phyloP scores from a whole-genome alignment of 148 eudicot species.

The Amaranthus cruentus region DNA sequence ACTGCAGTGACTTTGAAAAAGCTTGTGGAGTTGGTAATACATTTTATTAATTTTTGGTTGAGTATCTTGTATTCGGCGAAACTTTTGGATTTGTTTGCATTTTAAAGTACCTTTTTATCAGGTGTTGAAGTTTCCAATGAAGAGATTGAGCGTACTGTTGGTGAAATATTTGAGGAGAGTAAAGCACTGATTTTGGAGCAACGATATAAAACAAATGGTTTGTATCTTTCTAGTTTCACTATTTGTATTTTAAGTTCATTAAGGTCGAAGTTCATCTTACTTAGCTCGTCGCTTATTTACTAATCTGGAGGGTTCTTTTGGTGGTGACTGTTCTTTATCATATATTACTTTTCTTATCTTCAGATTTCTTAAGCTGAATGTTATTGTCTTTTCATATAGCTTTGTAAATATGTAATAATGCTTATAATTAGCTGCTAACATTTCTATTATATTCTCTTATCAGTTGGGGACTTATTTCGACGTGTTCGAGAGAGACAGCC shows the following conservation, averaged over 20 bases:
- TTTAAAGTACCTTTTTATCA: conserved; percentile 17
- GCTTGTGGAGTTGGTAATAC: conserved; percentile 93
- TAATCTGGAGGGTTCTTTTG: too few relatives aligned
- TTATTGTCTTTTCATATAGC: neutral
- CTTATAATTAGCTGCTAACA: conserved; percentile 9
- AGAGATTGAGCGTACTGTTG: conserved; percentile 51
- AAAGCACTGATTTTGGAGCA: conserved; percentile 63
- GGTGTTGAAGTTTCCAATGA: conserved; percentile 80
- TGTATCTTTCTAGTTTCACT: conserved; percentile 1
- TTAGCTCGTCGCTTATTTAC: too few relatives aligned
- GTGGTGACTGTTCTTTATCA: too few relatives aligned
- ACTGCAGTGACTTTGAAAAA: conserved; percentile 58
- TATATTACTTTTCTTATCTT: too few relatives aligned
- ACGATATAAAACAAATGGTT: conserved; percentile 79
- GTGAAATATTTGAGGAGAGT: conserved; percentile 64
- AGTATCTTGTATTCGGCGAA: neutral
- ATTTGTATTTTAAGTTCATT: too few relatives aligned
- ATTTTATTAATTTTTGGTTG: conserved; percentile 2
- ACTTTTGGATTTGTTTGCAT: neutral
- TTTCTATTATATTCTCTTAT: conserved; percentile 14
- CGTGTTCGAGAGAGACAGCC: conserved; percentile 84
- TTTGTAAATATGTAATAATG: neutral
- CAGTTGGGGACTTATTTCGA: conserved; percentile 86
- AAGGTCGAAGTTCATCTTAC: too few relatives aligned
- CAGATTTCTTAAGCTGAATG: too few relatives aligned